Base-by-base conservation (phyloP, 805 yeast species). In the Pichia occidentalis region DNA sequence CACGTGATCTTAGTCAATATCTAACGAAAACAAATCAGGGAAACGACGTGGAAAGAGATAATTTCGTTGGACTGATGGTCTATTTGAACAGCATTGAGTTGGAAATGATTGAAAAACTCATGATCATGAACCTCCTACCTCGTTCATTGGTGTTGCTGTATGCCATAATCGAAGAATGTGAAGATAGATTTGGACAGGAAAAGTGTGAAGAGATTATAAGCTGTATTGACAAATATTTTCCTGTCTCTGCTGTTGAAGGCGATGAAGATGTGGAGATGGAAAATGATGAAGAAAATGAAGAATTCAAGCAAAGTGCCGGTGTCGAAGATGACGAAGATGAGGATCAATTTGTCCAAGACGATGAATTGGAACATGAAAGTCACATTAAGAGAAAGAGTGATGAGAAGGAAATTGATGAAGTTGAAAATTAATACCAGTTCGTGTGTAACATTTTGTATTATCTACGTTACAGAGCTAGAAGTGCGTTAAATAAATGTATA, bases 131-230 rank as follows among this genome's bases (percentile, higher is more conserved):
- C 56, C 67, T 78, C 7, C 68, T 85, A 21, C 98, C 98, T 1
- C 66, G 80, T 32, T 75, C 85, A 5, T 63, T 85, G 67, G 96
- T 88, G 10, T 80, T 75, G 25, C 65, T 90, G 36, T 86, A 77
- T 55, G 70, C 92, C 0, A 63, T 90, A 21, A 77, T 90, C 1
- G 98, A 90, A 54, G 97, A 92, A 54, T 90, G 95, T 59, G 98
- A 90, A 49, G 77, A 75, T 44, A 68, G 98, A 49, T 81, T 87
- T 50, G 61, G 64, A n/a, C 85, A 83, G 42, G 81, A 74, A 1
- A 70, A 78, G 43, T 68, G 84, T 34, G 72, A 76, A 32, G 63
- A 65, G 4, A 71, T 90, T 2, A 46, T 90, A 22, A 71, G 63
- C 5, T 68, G 77, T 35, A 67, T 85, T 14, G 51, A 60, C n/a